phyloP scores from a whole-genome alignment of 805 yeast species.

The Spathaspora hagerdaliae region DNA sequence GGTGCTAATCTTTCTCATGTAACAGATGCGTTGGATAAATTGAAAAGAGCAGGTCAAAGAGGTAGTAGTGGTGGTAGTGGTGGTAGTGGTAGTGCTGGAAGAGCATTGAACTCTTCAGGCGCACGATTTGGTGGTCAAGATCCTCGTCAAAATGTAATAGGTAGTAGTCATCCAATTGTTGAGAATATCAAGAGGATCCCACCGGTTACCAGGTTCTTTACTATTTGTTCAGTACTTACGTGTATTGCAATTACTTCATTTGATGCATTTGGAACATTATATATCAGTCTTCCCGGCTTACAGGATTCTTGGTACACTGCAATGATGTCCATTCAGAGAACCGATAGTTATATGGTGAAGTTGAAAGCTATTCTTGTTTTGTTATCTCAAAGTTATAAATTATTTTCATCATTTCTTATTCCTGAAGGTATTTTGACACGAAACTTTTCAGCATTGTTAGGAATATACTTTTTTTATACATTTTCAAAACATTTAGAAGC shows the following conservation, averaged over 20 bases:
- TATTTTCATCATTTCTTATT: constrained; percentile 48
- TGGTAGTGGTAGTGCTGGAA: too few species aligned
- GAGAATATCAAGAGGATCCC: constrained; percentile 41
- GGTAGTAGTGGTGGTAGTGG: constrained; percentile 11
- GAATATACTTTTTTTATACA: constrained; percentile 53
- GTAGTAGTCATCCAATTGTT: constrained; percentile 5
- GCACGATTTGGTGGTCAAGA: too few species aligned
- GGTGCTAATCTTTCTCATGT: constrained; percentile 25
- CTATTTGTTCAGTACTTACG: constrained; percentile 43
- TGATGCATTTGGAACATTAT: constrained; percentile 11
- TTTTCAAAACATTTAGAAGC: constrained; percentile 54
- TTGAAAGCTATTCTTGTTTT: constrained; percentile 3
- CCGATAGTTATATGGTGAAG: background rate
- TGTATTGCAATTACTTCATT: constrained; percentile 28
- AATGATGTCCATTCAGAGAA: background rate
- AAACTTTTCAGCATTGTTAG: constrained; percentile 32
- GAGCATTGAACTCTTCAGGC: too few species aligned
- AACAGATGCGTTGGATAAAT: constrained; percentile 18
- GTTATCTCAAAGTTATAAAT: constrained; percentile 42
- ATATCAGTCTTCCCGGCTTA: constrained; percentile 4
- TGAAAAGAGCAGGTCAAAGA: constrained; percentile 15
- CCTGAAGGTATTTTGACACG: constrained; percentile 28
- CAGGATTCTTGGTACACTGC: background rate
- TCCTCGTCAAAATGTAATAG: too few species aligned
- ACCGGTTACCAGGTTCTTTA: constrained; percentile 57